Evolutionary conservation across 495 filamentous ascomycete species (phyloP).

Genomic region (Penicillium waksmanii): DNA sequence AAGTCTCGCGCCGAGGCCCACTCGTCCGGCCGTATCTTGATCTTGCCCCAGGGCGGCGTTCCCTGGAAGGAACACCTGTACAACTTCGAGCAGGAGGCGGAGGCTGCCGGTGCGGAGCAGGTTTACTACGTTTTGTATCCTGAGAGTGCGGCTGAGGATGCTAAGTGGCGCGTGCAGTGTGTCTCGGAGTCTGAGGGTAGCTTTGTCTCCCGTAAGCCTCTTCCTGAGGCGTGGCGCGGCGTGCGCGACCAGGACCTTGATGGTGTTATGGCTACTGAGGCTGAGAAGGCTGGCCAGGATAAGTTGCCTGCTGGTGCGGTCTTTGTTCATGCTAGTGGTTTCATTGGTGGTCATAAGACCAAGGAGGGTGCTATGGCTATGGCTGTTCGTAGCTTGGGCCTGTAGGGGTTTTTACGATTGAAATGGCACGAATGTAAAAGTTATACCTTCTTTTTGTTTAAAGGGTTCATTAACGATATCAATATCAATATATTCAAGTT

Average conservation of each 20-base stretch:
- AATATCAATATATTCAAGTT: constrained; percentile 2
- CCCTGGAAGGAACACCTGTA: constrained; percentile 98
- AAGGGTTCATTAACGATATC: constrained; percentile 7
- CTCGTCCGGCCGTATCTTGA: constrained; percentile 74
- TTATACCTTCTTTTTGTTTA: constrained; percentile 11
- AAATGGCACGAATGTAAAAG: constrained; percentile 18
- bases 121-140: constrained; percentile 90
- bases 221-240: constrained; percentile 91
- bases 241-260: constrained; percentile 83
- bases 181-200: constrained; percentile 79
- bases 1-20: constrained; percentile 64
- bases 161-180: constrained; percentile 91
- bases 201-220: constrained; percentile 85
- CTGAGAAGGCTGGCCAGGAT: constrained; percentile 42
- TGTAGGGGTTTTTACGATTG: constrained; percentile 32
- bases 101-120: constrained; percentile 47
- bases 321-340: constrained; percentile 93
- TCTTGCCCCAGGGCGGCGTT: constrained; percentile 71
- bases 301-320: constrained; percentile 67
- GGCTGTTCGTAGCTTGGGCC: constrained; percentile 72
- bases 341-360: constrained; percentile 92
- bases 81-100: constrained; percentile 70
- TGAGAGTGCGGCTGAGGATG: constrained; percentile 67
- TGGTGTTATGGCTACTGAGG: constrained; percentile 66
- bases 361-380: constrained; percentile 88